A percentile compares a stretch with the other conserved stretches of the same genome.
These are phyloP conservation scores for Sarocladium brachiariae DNA, from an alignment of 2,329 filamentous ascomycete genomes.

Conservation along the genomic window DNA sequence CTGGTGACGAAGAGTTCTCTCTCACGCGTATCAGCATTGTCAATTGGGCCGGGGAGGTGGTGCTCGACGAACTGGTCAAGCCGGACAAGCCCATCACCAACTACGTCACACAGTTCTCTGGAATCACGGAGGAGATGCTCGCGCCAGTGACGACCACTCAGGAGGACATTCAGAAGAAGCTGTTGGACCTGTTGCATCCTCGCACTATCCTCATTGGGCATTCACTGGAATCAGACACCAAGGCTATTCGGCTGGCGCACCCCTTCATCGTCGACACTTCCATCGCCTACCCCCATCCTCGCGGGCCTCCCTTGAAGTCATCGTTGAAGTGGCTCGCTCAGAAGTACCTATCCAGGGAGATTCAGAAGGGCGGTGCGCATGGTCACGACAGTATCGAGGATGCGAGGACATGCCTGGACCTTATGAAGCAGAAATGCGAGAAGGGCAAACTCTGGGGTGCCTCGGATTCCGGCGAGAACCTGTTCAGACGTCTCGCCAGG, in stretches of 20 bases:
- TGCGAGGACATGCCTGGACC: constrained; percentile 81
- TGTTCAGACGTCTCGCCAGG: constrained; percentile 75
- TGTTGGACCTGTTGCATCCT: constrained; percentile 66
- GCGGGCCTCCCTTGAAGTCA: constrained; percentile 82
- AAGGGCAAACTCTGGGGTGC: constrained; percentile 83
- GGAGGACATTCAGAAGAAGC: constrained; percentile 69
- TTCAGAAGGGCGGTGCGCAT: constrained; percentile 67
- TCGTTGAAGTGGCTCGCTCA: constrained; percentile 84
- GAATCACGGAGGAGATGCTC: constrained; percentile 83
- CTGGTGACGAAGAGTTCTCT: constrained; percentile 69
- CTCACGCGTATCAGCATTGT: constrained; percentile 86
- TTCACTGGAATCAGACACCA: constrained; percentile 76
- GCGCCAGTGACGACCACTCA: constrained; percentile 77
- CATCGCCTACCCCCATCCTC: constrained; percentile 82
- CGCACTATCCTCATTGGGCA: constrained; percentile 72
- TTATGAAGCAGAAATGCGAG: constrained; percentile 93
- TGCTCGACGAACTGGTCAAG: constrained; percentile 89
- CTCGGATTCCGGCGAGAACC: constrained; percentile 73
- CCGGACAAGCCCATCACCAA: constrained; percentile 82
- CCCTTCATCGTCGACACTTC: constrained; percentile 92
- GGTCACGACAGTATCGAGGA: constrained; percentile 95
- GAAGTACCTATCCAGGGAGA: constrained; percentile 79
- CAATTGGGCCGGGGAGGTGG: constrained; percentile 72
- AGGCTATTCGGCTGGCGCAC: constrained; percentile 77
- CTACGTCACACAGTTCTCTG: constrained; percentile 87